Evolutionary conservation across 805 yeast genomes (phyloP).

Genomic region (Clavispora phyllophila): DNA sequence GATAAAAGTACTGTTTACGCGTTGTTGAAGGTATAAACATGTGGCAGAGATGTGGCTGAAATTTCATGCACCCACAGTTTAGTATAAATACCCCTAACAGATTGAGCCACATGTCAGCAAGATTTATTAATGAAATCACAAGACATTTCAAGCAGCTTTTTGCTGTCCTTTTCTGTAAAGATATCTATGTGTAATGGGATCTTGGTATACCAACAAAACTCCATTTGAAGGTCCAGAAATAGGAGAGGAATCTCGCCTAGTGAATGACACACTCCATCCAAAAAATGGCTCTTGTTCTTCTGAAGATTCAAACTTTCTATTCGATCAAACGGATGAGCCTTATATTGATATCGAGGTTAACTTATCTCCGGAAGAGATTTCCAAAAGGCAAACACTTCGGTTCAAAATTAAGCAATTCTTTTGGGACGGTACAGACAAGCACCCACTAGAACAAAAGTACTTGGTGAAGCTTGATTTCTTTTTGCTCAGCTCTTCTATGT

Average conservation of each 20-base stretch:
- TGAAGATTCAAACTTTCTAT: too few relatives aligned
- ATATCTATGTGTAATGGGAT: too few relatives aligned
- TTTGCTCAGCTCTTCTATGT: slow-evolving; percentile 19
- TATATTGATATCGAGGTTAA: slow-evolving; percentile 8
- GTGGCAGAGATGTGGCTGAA: neutral
- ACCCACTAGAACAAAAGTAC: slow-evolving; percentile 31
- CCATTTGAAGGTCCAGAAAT: neutral
- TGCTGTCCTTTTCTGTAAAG: too few relatives aligned
- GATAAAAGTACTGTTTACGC: too few relatives aligned
- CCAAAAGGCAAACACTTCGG: slow-evolving; percentile 17
- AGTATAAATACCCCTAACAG: neutral
- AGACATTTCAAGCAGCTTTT: too few relatives aligned
- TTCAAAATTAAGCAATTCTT: slow-evolving; percentile 22
- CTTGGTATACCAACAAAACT: too few relatives aligned
- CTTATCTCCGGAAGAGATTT: slow-evolving; percentile 15
- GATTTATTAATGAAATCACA: too few relatives aligned
- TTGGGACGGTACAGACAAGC: slow-evolving; percentile 37
- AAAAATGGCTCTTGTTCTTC: too few relatives aligned
- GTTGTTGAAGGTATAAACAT: neutral
- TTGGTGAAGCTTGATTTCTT: slow-evolving; percentile 29
- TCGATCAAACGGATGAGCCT: too few relatives aligned
- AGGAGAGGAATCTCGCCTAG: neutral
- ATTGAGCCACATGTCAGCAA: neutral
- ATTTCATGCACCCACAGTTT: neutral
- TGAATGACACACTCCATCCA: too few relatives aligned